phyloP scores from a whole-genome alignment of 1,139 yeast species.

The Suhomyces chickasaworum region DNA sequence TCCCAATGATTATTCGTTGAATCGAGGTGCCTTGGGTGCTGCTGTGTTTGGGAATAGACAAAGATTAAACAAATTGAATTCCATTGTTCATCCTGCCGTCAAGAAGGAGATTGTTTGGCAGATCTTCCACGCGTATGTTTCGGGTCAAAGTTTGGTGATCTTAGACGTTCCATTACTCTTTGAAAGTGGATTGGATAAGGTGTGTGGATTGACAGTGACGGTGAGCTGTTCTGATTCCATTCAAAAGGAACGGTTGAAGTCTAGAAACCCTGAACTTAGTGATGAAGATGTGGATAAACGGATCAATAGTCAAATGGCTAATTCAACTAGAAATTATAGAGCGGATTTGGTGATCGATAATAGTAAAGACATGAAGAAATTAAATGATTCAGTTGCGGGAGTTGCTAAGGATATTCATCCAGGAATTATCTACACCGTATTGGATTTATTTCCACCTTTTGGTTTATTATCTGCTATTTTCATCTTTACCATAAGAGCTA shows the following conservation, averaged over 20 bases:
- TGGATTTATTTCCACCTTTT: constrained; percentile 62
- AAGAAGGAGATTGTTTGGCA: constrained; percentile 64
- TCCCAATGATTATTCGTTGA: constrained; percentile 51
- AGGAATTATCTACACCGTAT: constrained; percentile 52
- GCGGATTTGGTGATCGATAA: constrained; percentile 76
- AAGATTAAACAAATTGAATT: constrained; percentile 60
- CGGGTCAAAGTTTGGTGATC: constrained; percentile 56
- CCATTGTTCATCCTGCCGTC: constrained; percentile 89
- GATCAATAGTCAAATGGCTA: constrained; percentile 75
- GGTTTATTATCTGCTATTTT: constrained; percentile 36
- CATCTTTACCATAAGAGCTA: constrained; percentile 16
- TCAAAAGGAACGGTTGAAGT: constrained; percentile 64
- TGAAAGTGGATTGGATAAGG: constrained; percentile 69
- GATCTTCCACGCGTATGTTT: constrained; percentile 57
- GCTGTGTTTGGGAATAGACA: constrained; percentile 71
- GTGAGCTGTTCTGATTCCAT: constrained; percentile 59
- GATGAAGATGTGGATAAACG: constrained; percentile 70
- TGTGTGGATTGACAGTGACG: constrained; percentile 74
- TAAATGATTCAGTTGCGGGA: constrained; percentile 49
- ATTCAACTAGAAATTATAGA: constrained; percentile 53
- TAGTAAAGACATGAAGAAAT: constrained; percentile 49
- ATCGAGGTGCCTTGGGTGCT: constrained; percentile 74
- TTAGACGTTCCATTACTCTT: constrained; percentile 89
- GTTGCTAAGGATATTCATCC: constrained; percentile 54
- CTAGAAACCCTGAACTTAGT: constrained; percentile 68